Conservation (phyloP, 306 rosid species). For the Malus sieversii region DNA sequence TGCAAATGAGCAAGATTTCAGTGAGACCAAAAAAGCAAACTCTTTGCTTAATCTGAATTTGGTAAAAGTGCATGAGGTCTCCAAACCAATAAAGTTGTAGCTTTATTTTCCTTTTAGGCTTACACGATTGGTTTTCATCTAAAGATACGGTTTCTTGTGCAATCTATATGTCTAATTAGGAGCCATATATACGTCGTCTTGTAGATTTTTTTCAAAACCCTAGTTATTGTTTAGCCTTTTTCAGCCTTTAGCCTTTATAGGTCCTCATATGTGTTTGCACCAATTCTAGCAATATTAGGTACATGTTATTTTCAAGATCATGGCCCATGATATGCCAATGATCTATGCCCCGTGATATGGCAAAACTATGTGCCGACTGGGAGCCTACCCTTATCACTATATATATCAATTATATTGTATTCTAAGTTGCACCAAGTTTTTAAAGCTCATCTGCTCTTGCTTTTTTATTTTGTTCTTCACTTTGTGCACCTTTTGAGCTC, state of each 20-base stretch:
- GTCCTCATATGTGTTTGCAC: conserved; percentile 20
- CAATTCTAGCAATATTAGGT: conserved; percentile 40
- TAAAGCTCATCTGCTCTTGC: background rate
- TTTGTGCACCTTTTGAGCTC: background rate
- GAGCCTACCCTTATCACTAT: conserved; percentile 6
- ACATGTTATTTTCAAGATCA: conserved; percentile 36
- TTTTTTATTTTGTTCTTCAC: background rate
- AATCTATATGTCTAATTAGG: background rate
- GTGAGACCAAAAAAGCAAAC: background rate
- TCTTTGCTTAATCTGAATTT: background rate
- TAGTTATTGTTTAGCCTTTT: conserved; percentile 6
- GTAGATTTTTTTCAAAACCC: conserved; percentile 16
- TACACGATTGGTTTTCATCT: background rate
- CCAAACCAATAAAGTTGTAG: background rate
- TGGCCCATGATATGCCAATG: background rate
- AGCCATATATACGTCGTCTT: conserved; percentile 2
- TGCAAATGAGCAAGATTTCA: background rate
- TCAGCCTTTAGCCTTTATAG: conserved; percentile 13
- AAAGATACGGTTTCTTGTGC: background rate
- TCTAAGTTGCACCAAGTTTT: conserved; percentile 5
- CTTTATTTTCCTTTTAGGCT: background rate
- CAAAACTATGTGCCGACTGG: conserved; percentile 4
- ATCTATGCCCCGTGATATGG: conserved; percentile 11
- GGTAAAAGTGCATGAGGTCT: background rate
- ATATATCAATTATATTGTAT: background rate